Percentiles rank a stretch among this genome's conserved stretches.
These are phyloP conservation scores for Teratosphaeria destructans DNA, from an alignment of 2,329 filamentous ascomycete species.

Conservation along the genomic window DNA sequence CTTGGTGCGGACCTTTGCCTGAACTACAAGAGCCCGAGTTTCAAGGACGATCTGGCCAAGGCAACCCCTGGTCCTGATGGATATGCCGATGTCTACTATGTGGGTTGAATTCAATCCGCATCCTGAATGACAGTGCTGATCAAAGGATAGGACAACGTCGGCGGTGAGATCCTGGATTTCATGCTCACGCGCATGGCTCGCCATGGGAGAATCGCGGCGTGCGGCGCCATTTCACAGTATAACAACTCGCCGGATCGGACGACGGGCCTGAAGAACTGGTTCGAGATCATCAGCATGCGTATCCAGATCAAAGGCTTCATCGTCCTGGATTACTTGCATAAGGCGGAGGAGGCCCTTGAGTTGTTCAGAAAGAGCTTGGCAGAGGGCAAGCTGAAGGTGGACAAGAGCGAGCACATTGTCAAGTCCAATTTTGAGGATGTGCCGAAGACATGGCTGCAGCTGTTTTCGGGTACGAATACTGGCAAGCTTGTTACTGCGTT, in stretches of 20 bases:
- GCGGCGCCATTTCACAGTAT: slow-evolving; percentile 60
- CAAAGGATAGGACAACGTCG: slow-evolving; percentile 37
- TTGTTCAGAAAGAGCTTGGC: slow-evolving; percentile 23
- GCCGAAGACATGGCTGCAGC: slow-evolving; percentile 38
- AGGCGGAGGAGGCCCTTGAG: slow-evolving; percentile 13
- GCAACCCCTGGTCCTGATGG: slow-evolving; percentile 33
- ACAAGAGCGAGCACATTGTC: slow-evolving; percentile 38
- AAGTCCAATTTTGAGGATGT: slow-evolving; percentile 39
- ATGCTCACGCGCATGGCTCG: slow-evolving; percentile 54
- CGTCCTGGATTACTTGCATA: slow-evolving; percentile 20
- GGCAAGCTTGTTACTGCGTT: slow-evolving; percentile 9
- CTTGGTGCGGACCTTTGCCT: slow-evolving; percentile 57
- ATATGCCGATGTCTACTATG: slow-evolving; percentile 55
- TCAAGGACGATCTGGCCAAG: slow-evolving; percentile 48
- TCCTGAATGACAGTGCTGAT: slow-evolving; percentile 44
- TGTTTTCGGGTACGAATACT: slow-evolving; percentile 34
- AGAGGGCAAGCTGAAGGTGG: slow-evolving; percentile 37
- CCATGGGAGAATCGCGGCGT: slow-evolving; percentile 56
- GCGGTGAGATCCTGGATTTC: slow-evolving; percentile 57
- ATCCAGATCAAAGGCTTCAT: slow-evolving; percentile 26
- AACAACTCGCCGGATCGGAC: slow-evolving; percentile 41
- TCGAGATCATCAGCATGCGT: slow-evolving; percentile 25
- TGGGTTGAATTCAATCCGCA: background rate
- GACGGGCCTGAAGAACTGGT: slow-evolving; percentile 27
- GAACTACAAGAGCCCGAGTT: slow-evolving; percentile 59